Base-by-base conservation (phyloP, 257 asterid genomes). In the Dorcoceras hygrometricum region DNA sequence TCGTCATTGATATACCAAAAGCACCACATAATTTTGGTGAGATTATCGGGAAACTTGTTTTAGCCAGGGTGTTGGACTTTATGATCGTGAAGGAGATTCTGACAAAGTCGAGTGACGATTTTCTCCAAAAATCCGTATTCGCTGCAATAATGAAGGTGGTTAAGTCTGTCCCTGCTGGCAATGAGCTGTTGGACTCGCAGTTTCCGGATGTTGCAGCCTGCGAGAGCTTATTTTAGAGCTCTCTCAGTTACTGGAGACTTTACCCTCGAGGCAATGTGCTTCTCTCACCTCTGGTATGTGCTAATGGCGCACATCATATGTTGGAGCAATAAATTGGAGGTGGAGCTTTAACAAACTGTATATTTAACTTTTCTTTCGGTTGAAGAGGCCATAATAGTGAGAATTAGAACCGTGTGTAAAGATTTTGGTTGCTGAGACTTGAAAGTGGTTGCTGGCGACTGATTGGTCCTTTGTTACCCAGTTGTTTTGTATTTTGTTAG, bases 1-100 rank as follows among this genome's bases (percentile, higher is more conserved):
- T 94, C 0, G 96, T 90, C 71, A 87, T 94, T 20, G 99, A 94
- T 71, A 65, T 94, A 20, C 99, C 99, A 3, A 94, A 80, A 73
- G 97, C 99, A 0, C 99, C 99, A 0, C 67, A 75, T 12, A 74
- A 79, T 70, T 91, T 91, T 36, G 99, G 96, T 14, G 91, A 84
- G 82, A 85, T 95, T 28, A 62, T 95, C 14, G 96, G 91, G 7
- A 77, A 68, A 27, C 74, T 91, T 2, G 81, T 91, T 43, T 63
- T 95, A 83, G 81, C 81, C 4, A 84, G 87, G 62, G 79, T 57
- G 12, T 57, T 87, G 76, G 83, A 89, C 82, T 91, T 94, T 75
- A 89, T 82, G 74, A 77, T 63, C 0, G 91, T 86, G 59, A 34
- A 9, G 26, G 95, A 89, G 82, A 84, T 91, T 28, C 74, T 89